Evolutionary conservation across 306 rosid species (phyloP).

Genomic region (Chamaecrista fasciculata): DNA sequence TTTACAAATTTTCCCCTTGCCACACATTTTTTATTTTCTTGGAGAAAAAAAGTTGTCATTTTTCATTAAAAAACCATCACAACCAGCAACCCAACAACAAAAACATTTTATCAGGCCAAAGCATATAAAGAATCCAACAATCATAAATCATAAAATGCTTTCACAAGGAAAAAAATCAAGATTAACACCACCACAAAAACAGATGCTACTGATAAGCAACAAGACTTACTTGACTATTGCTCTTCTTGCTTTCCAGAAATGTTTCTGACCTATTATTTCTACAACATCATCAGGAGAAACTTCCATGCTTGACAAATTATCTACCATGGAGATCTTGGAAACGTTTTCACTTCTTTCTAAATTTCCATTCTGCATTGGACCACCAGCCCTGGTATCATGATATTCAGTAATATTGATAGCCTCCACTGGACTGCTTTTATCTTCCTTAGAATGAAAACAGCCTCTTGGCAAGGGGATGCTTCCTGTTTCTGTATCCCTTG

Average conservation of each 20-base stretch:
- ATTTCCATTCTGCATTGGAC: constrained; percentile 36
- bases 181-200: constrained; percentile 30
- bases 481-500: constrained; percentile 43
- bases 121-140: constrained; percentile 11
- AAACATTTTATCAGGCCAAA: constrained; percentile 16
- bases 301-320: constrained; percentile 47
- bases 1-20: background rate
- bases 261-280: constrained; percentile 82
- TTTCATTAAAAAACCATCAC: constrained; percentile 12
- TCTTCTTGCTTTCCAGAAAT: constrained; percentile 96
- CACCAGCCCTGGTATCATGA: constrained; percentile 37
- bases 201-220: constrained; percentile 7
- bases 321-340: constrained; percentile 67
- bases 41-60: background rate
- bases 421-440: constrained; percentile 40
- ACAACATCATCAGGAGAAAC: constrained; percentile 89
- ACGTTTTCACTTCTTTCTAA: constrained; percentile 58
- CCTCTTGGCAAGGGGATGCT: constrained; percentile 34
- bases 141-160: constrained; percentile 19
- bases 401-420: constrained; percentile 39
- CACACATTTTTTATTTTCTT: constrained; percentile 18
- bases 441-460: constrained; percentile 29
- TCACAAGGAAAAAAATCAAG: constrained; percentile 8
- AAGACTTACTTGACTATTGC: constrained; percentile 78
- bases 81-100: constrained; percentile 2